phyloP scores from a whole-genome alignment of 2,329 filamentous ascomycete genomes.

The Ceratocystis huliohia region DNA sequence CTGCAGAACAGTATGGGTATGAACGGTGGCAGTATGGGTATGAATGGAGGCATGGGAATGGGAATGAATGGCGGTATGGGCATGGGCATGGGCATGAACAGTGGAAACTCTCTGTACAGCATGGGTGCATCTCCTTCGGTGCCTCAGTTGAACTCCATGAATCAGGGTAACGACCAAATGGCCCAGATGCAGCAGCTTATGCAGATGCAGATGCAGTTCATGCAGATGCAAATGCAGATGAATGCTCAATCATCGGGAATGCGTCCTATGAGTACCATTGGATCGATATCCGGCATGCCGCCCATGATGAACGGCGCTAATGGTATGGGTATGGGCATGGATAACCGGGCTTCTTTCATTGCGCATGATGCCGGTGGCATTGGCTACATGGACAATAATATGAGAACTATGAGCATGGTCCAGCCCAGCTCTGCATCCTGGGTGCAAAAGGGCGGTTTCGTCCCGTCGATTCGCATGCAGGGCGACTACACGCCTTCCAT shows the following conservation, averaged over 20 bases:
- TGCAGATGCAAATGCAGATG: constrained; percentile 91
- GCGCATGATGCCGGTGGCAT: constrained; percentile 37
- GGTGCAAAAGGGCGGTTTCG: constrained; percentile 37
- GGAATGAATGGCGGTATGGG: constrained; percentile 18
- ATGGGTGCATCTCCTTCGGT: constrained; percentile 23
- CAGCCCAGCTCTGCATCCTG: constrained; percentile 51
- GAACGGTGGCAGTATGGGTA: constrained; percentile 25
- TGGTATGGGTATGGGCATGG: constrained; percentile 27
- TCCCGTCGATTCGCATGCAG: constrained; percentile 39
- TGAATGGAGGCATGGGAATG: constrained; percentile 24
- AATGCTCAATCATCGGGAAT: constrained; percentile 28
- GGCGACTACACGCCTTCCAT: constrained; percentile 75
- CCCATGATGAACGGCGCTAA: constrained; percentile 52
- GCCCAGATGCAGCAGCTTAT: constrained; percentile 35
- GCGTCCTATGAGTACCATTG: constrained; percentile 16
- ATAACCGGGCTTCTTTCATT: constrained; percentile 36
- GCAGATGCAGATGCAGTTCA: constrained; percentile 73
- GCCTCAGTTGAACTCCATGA: constrained; percentile 24
- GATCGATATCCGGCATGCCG: constrained; percentile 26
- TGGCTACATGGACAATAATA: constrained; percentile 35
- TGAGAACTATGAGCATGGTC: constrained; percentile 73
- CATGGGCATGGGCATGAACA: constrained; percentile 13
- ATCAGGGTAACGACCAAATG: constrained; percentile 20
- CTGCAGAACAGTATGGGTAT: constrained; percentile 8
- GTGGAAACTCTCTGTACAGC: constrained; percentile 19